These are phyloP conservation scores for Helianthus tuberosus DNA, from an alignment of 129 eudicot genomes.

Conservation along the genomic window DNA sequence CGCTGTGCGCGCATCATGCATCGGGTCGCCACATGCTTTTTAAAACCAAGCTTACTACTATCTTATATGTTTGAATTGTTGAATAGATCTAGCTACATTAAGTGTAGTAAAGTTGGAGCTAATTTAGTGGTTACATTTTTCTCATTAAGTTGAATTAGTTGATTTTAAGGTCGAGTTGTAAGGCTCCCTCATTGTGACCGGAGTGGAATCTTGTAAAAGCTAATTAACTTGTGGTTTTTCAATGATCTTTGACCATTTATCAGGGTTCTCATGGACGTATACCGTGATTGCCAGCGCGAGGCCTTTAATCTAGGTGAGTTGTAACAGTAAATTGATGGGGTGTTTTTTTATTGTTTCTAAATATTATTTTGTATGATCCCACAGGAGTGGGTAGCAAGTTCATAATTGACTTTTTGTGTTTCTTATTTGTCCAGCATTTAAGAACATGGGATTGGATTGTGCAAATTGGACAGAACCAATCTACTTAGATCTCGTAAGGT, in stretches of 20 bases:
- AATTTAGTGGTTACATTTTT: neutral
- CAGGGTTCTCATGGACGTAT: constrained; percentile 93
- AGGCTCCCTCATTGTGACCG: neutral
- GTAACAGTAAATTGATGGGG: constrained; percentile 4
- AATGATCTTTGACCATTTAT: constrained; percentile 17
- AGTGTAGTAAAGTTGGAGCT: neutral
- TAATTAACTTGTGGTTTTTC: constrained; percentile 17
- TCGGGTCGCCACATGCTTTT: no score
- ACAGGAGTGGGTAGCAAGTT: constrained; percentile 10
- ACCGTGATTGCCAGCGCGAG: constrained; percentile 76
- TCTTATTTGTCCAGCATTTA: constrained; percentile 61
- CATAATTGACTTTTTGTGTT: constrained; percentile 19
- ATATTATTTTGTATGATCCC: constrained; percentile 3
- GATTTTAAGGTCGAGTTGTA: neutral
- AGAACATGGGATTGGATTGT: constrained; percentile 92
- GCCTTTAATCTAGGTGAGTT: constrained; percentile 87
- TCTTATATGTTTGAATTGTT: neutral
- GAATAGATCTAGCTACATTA: neutral
- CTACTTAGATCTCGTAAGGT: constrained; percentile 85
- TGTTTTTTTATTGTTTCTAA: constrained; percentile 4
- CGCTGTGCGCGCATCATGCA: no score
- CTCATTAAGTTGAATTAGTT: neutral
- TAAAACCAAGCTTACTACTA: no score
- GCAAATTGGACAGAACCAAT: constrained; percentile 96
- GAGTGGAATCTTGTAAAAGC: constrained; percentile 1